These are phyloP conservation scores for Striga hermonthica DNA, from an alignment of 305 asterid genomes.

Conservation along the genomic window DNA sequence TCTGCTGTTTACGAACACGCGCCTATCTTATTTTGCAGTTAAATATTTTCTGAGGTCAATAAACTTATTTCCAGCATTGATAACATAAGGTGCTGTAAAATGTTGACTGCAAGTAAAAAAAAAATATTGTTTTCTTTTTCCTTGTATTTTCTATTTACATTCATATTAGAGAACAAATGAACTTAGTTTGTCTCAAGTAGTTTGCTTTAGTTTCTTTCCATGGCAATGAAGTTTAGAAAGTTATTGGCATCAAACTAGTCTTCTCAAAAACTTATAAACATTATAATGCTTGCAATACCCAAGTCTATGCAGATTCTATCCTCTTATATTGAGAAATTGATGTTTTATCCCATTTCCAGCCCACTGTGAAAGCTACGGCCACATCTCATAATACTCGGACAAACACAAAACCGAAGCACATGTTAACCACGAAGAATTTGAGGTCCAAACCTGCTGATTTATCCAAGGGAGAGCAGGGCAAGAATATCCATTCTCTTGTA, in stretches of 20 bases:
- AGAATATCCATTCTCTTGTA: constrained; percentile 37
- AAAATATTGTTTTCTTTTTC: not conserved
- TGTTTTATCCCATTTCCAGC: constrained; percentile 39
- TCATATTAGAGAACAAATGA: not conserved
- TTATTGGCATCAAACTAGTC: constrained; percentile 2
- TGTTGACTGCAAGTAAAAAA: not conserved
- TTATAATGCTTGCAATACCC: not conserved
- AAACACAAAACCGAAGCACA: constrained; percentile 41
- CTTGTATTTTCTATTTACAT: not conserved
- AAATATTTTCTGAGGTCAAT: constrained; percentile 1
- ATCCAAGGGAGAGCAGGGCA: constrained; percentile 48
- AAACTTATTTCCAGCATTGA: constrained; percentile 4
- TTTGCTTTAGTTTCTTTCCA: not conserved
- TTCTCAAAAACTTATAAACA: not conserved
- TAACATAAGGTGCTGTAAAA: not conserved
- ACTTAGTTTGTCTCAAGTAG: constrained; percentile 4
- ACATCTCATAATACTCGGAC: constrained; percentile 38
- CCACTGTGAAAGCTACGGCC: constrained; percentile 35
- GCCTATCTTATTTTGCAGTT: not conserved
- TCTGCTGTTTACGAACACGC: not conserved
- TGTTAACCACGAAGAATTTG: constrained; percentile 39
- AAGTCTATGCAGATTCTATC: not conserved
- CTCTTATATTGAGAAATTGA: constrained; percentile 19
- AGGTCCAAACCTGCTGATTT: constrained; percentile 41
- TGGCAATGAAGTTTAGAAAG: not conserved